Evolutionary conservation across 495 filamentous ascomycete genomes (phyloP), one percentile per base, ranked within the genome.

Genomic region (Penicillium bialowiezense): DNA sequence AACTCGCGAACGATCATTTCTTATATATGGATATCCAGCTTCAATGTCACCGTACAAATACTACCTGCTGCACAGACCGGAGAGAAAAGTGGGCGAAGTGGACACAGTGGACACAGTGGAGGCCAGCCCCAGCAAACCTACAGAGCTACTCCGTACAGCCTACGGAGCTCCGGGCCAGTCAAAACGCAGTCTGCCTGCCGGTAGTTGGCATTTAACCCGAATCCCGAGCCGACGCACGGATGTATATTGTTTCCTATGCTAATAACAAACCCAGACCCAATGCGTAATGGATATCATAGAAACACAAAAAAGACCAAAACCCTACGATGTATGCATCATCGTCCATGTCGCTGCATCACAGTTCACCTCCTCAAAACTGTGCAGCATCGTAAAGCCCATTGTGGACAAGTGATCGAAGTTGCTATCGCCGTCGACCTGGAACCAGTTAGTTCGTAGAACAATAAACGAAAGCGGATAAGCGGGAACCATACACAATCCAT

Each of bases 401-500:
- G 81, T 82, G 17, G 79, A 74, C 34, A 93, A 64, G 46, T 80
- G 81, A 55, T 91, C 89, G 48, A 82, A 78, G 41, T 82, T 79
- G 38, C 85, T 85, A 43, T 90, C 86, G 15, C 79, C 77, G 48
- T 86, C 83, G 62, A 88, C 83, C 84, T 88, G 50, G n/a, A 29
- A 12, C 7, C 29, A 10, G 52, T 72, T 52, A 76, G 56, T 33
- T 41, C 8, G 51, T 20, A 9, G 18, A 47, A 51, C 32, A 48
- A 13, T 7, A 51, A 17, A 36, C 7, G 9, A 33, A 35, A 15
- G 14, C 17, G 44, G 28, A 21, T 32, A 35, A 32, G 8, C 23
- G 75, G n/a, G n/a, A n/a, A n/a, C n/a, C 84, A 68, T 70, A 90
- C 88, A 77, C 87, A 89, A 61, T 90, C 89, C 52, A 93, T 64